Evolutionary conservation across 805 yeast species (phyloP).

Genomic region (Metschnikowia proteae): DNA sequence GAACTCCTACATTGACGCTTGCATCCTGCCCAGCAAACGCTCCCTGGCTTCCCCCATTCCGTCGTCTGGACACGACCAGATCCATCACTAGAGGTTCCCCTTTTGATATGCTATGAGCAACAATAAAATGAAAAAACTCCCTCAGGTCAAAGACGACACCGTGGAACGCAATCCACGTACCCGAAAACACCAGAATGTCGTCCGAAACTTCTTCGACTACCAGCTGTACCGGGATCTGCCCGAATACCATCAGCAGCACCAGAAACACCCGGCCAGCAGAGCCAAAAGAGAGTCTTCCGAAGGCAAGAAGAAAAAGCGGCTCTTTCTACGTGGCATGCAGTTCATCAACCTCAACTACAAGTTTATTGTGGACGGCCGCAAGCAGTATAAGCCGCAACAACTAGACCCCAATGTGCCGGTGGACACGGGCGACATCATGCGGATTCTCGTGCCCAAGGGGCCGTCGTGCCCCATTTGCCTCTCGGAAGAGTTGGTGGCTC

Average conservation of each 20-base stretch:
- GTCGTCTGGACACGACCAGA: too few species aligned
- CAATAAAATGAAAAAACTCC: not conserved
- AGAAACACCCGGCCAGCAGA: constrained; percentile 11
- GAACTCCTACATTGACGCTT: too few species aligned
- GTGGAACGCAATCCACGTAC: not conserved
- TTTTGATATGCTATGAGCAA: not conserved
- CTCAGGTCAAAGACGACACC: constrained; percentile 1
- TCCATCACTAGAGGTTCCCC: too few species aligned
- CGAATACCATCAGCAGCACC: constrained; percentile 25
- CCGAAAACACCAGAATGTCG: constrained; percentile 32
- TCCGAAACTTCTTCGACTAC: constrained; percentile 66
- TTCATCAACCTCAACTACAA: constrained; percentile 82
- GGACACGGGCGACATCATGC: constrained; percentile 53
- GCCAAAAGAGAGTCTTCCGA: not conserved
- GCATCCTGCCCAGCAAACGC: too few species aligned
- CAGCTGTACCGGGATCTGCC: constrained; percentile 40
- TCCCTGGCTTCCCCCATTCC: too few species aligned
- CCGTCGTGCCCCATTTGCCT: constrained; percentile 91
- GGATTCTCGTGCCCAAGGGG: constrained; percentile 72
- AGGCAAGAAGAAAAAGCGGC: constrained; percentile 15
- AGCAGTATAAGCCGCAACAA: constrained; percentile 53
- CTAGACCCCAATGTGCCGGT: constrained; percentile 76
- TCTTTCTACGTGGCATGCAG: constrained; percentile 58
- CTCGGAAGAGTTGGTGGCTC: constrained; percentile 79
- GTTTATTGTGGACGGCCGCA: constrained; percentile 68